These are phyloP conservation scores for Fusarium floridanum DNA, from an alignment of 2,329 filamentous ascomycete species.

Conservation along the genomic window DNA sequence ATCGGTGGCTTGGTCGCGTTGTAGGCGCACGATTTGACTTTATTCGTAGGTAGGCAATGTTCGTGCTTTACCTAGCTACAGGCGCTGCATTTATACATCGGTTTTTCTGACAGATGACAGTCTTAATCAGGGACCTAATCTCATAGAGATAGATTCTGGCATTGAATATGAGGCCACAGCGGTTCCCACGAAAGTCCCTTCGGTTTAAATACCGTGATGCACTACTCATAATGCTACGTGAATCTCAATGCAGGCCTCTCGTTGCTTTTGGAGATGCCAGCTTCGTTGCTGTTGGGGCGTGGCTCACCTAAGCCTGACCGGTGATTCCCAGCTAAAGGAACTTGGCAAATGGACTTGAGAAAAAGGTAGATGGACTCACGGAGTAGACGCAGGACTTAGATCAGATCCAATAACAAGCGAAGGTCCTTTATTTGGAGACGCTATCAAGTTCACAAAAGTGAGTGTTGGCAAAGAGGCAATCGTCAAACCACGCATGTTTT, in stretches of 20 bases:
- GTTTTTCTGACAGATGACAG: no score
- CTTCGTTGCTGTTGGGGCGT: not conserved
- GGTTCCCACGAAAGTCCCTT: not conserved
- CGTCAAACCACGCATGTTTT: no score
- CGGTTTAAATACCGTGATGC: not conserved
- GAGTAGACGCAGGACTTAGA: no score
- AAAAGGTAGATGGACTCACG: not conserved
- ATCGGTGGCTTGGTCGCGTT: not conserved
- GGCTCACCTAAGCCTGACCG: not conserved
- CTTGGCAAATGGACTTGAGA: not conserved
- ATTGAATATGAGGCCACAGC: not conserved
- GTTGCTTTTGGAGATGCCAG: not conserved
- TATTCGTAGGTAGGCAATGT: no score
- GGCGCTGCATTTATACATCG: not conserved
- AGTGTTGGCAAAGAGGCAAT: not conserved
- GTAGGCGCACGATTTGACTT: not conserved
- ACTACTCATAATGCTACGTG: not conserved
- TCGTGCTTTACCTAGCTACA: not conserved
- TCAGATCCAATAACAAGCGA: no score
- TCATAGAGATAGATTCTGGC: not conserved
- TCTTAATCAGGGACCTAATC: not conserved
- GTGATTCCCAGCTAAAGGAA: not conserved
- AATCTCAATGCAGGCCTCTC: not conserved
- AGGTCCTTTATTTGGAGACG: not conserved
- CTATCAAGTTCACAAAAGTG: not conserved